Evolutionary conservation across 164 flowering plant species (phyloP).

Genomic region (Buxus sempervirens): DNA sequence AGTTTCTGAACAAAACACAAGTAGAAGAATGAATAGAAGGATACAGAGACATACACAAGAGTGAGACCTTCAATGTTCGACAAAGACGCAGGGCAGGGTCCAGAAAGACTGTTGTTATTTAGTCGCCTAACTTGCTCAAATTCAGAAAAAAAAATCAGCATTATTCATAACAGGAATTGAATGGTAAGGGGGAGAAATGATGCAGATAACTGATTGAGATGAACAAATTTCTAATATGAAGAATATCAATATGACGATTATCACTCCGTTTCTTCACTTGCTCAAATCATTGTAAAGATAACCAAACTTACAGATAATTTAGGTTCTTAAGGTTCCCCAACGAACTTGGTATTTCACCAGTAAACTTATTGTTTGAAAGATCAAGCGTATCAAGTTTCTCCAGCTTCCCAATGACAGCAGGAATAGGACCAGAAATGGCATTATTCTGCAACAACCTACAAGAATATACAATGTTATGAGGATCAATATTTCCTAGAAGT

Average conservation of each 20-base stretch:
- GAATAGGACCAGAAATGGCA: slow-evolving; percentile 81
- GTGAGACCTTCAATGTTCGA: slow-evolving; percentile 65
- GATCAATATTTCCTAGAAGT: neutral
- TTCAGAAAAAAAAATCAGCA: slow-evolving; percentile 10
- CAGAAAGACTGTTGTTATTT: slow-evolving; percentile 88
- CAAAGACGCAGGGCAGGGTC: slow-evolving; percentile 69
- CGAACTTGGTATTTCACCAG: slow-evolving; percentile 73
- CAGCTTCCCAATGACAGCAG: slow-evolving; percentile 64
- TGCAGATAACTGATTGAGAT: neutral
- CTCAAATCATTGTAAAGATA: neutral
- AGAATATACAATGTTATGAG: neutral
- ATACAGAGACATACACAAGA: slow-evolving; percentile 62
- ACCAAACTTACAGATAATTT: slow-evolving; percentile 71
- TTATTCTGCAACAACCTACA: slow-evolving; percentile 88
- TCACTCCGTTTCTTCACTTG: neutral
- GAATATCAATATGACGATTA: neutral
- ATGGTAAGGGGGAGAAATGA: neutral
- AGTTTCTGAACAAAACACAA: neutral
- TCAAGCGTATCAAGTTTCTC: slow-evolving; percentile 86
- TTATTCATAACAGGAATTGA: neutral
- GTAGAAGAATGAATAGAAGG: slow-evolving; percentile 10
- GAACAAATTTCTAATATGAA: neutral
- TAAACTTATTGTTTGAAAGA: slow-evolving; percentile 73
- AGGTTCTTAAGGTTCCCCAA: slow-evolving; percentile 67
- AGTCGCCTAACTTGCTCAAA: slow-evolving; percentile 64